Evolutionary conservation across 2,329 filamentous ascomycete species (phyloP).

Genomic region (Neonectria faginata): DNA sequence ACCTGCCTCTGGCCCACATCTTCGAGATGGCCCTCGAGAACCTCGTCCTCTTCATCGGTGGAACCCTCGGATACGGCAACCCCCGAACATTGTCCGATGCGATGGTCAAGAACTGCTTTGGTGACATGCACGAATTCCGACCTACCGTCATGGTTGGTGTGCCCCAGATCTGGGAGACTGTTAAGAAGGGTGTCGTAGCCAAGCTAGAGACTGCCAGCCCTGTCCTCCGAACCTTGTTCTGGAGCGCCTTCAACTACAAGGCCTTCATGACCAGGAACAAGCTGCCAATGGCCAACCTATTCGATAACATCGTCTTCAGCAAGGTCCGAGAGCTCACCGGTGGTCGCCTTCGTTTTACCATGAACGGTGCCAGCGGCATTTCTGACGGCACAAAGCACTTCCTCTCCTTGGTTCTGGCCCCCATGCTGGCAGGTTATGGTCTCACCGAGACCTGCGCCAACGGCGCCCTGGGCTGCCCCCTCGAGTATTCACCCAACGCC

Average conservation of each 20-base stretch:
- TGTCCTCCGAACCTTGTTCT: conserved; percentile 83
- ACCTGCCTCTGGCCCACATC: conserved; percentile 94
- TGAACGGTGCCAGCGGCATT: conserved; percentile 95
- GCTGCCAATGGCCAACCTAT: conserved; percentile 73
- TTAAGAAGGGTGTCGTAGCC: conserved; percentile 90
- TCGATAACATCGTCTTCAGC: conserved; percentile 89
- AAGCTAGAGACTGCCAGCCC: conserved; percentile 79
- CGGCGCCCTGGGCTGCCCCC: conserved; percentile 83
- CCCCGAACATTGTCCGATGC: conserved; percentile 87
- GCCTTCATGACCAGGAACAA: conserved; percentile 67
- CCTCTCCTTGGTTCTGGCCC: conserved; percentile 90
- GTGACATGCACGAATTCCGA: conserved; percentile 91
- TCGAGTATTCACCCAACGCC: conserved; percentile 82
- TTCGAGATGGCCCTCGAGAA: conserved; percentile 98
- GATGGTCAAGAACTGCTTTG: conserved; percentile 88
- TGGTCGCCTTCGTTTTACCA: conserved; percentile 85
- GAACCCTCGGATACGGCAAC: conserved; percentile 92
- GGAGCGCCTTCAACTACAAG: conserved; percentile 71
- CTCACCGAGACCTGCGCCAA: conserved; percentile 92
- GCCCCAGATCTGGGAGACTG: conserved; percentile 95
- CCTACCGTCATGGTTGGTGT: conserved; percentile 95
- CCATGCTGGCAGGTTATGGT: conserved; percentile 95
- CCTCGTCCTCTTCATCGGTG: conserved; percentile 87
- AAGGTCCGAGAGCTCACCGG: conserved; percentile 93
- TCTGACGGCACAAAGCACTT: conserved; percentile 89